A percentile compares a stretch with the other conserved stretches of the same genome.
Evolutionary conservation across 2,329 filamentous ascomycete species (phyloP).

Genomic region (Paecilomyces variotii): DNA sequence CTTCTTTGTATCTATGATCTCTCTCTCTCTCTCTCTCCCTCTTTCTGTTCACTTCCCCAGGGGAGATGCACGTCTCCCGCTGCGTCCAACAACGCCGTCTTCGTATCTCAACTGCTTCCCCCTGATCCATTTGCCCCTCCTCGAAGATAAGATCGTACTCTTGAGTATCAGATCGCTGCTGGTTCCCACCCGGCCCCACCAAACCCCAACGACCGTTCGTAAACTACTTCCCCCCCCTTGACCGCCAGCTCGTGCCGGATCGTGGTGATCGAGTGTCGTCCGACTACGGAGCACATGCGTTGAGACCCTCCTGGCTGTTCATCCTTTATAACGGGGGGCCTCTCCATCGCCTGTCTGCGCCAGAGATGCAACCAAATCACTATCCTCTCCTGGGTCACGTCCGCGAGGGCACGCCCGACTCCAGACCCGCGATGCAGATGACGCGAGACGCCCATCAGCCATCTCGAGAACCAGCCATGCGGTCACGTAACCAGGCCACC

Average conservation of each 20-base stretch:
- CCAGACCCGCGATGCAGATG: conserved; percentile 22
- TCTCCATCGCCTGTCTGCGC: background rate
- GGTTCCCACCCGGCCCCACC: background rate
- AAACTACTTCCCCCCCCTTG: background rate
- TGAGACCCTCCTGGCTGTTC: too few relatives aligned
- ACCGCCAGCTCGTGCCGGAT: background rate
- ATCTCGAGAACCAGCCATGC: conserved; percentile 21
- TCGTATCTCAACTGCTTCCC: conserved; percentile 1
- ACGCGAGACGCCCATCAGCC: conserved; percentile 25
- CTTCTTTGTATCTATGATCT: conserved; percentile 36
- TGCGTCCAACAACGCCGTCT: background rate
- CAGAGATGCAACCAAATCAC: conserved; percentile 33
- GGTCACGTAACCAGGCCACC: conserved; percentile 26
- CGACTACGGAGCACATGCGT: background rate
- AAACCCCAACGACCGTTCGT: background rate
- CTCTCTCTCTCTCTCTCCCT: conserved; percentile 4
- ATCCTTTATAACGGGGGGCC: background rate
- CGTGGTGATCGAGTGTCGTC: background rate
- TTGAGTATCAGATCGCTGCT: background rate
- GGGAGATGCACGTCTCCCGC: background rate
- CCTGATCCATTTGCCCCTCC: background rate
- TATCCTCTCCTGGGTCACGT: conserved; percentile 30
- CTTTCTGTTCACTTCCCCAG: background rate
- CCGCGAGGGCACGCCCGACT: conserved; percentile 15
- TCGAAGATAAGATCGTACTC: background rate